These are phyloP conservation scores for Calendula officinalis DNA, from an alignment of 129 eudicot genomes.

Conservation along the genomic window DNA sequence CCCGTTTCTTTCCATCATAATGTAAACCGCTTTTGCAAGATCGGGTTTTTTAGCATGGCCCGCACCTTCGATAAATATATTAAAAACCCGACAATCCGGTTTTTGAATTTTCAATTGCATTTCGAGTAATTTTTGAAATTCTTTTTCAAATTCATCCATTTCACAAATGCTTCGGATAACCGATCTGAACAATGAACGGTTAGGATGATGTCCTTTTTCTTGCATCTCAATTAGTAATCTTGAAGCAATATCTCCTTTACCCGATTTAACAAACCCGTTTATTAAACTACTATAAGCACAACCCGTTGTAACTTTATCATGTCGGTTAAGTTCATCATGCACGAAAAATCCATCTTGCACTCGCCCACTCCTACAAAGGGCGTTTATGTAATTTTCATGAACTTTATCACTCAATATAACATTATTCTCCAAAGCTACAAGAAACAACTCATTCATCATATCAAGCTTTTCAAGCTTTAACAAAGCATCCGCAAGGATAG, in stretches of 20 bases:
- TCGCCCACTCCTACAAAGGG: conserved; percentile 54
- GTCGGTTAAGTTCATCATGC: conserved; percentile 38
- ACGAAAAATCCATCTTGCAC: conserved; percentile 67
- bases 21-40: conserved; percentile 54
- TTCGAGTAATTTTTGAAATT: conserved; percentile 51
- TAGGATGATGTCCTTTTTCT: conserved; percentile 58
- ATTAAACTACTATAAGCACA: conserved; percentile 57
- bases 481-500: conserved; percentile 65
- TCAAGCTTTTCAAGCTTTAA: conserved; percentile 72
- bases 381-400: conserved; percentile 50
- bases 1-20: conserved; percentile 48
- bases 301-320: conserved; percentile 37
- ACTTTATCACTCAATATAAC: conserved; percentile 31
- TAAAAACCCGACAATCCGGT: conserved; percentile 29
- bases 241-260: conserved; percentile 64
- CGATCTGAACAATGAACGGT: conserved; percentile 27
- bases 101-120: conserved; percentile 48
- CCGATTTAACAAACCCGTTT: conserved; percentile 41
- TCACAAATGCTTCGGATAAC: conserved; percentile 54
- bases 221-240: conserved; percentile 78
- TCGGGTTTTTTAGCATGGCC: conserved; percentile 67
- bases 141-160: conserved; percentile 56
- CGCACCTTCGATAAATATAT: conserved; percentile 64
- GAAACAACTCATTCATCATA: conserved; percentile 67
- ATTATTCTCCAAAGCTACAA: conserved; percentile 47